Percentiles rank a stretch among this genome's conserved stretches.
phyloP scores from a whole-genome alignment of 1,139 yeast species.

The Scheffersomyces insectosa region DNA sequence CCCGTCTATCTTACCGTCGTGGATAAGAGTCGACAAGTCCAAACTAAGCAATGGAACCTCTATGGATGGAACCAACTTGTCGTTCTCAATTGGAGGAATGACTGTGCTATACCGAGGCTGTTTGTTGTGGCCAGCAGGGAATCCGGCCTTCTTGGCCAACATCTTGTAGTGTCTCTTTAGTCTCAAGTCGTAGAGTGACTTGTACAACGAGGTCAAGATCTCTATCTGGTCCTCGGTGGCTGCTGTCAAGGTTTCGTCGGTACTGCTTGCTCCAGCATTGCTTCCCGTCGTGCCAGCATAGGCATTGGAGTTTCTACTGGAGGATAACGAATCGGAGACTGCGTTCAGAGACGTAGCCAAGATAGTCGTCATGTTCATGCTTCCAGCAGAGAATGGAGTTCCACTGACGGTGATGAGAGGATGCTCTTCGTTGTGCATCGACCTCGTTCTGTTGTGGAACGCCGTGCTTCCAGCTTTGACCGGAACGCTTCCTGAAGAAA shows the following conservation, averaged over 20 bases:
- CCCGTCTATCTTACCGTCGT: conserved; percentile 45
- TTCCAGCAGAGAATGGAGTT: conserved; percentile 7
- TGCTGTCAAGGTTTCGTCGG: conserved; percentile 2
- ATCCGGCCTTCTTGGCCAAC: conserved; percentile 9
- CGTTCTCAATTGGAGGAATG: conserved; percentile 41
- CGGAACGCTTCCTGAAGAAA: conserved; percentile 1
- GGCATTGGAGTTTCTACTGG: neutral
- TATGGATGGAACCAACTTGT: conserved; percentile 42
- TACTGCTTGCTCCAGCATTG: neutral
- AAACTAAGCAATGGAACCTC: conserved; percentile 37
- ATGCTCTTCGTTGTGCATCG: conserved; percentile 12
- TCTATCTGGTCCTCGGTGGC: conserved; percentile 16
- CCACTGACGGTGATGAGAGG: neutral
- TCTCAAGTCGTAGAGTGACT: conserved; percentile 37
- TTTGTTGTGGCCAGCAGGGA: conserved; percentile 7
- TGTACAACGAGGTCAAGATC: conserved; percentile 34
- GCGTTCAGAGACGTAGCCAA: conserved; percentile 9
- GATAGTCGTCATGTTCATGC: conserved; percentile 13
- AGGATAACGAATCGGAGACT: neutral
- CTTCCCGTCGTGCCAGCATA: neutral
- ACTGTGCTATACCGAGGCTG: conserved; percentile 20
- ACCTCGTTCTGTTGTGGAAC: conserved; percentile 13
- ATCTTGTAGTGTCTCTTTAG: conserved; percentile 28
- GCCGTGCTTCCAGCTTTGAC: conserved; percentile 5
- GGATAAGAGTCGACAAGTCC: conserved; percentile 30